A percentile compares a stretch with the other conserved stretches of the same genome.
Conservation (phyloP, 192 early-diverging fungal species). For the Rhizophagus sp. region DNA sequence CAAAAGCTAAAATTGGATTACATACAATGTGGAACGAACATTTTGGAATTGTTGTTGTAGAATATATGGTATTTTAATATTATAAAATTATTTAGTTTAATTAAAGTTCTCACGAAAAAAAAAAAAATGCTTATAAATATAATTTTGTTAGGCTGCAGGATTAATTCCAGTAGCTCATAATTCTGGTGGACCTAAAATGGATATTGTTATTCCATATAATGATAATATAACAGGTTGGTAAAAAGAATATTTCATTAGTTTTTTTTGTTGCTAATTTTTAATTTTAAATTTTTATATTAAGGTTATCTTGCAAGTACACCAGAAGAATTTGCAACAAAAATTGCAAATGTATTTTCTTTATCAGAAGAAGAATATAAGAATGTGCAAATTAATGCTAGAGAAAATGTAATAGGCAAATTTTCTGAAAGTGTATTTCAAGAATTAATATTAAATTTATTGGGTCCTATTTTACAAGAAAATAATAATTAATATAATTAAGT, state of each 20-base stretch:
- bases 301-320: conserved; percentile 65
- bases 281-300: conserved; percentile 35
- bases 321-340: conserved; percentile 66
- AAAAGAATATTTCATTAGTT: background rate
- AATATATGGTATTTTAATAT: conserved; percentile 82
- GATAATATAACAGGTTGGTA: conserved; percentile 37
- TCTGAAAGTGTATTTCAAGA: conserved; percentile 59
- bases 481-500: background rate
- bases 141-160: conserved; percentile 71
- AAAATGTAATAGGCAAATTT: conserved; percentile 64
- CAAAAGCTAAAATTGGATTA: conserved; percentile 71
- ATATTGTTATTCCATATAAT: conserved; percentile 68
- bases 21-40: conserved; percentile 99
- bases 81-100: background rate
- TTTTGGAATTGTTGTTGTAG: conserved; percentile 97
- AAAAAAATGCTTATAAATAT: background rate
- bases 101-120: background rate
- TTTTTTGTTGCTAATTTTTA: background rate
- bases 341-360: conserved; percentile 50
- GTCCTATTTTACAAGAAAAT: background rate
- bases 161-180: conserved; percentile 79
- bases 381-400: conserved; percentile 65
- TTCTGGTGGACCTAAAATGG: conserved; percentile 84
- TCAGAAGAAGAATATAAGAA: conserved; percentile 39
- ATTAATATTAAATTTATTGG: background rate